phyloP scores from a whole-genome alignment of 2,329 filamentous ascomycete species.

The Verticillium dahliae region DNA sequence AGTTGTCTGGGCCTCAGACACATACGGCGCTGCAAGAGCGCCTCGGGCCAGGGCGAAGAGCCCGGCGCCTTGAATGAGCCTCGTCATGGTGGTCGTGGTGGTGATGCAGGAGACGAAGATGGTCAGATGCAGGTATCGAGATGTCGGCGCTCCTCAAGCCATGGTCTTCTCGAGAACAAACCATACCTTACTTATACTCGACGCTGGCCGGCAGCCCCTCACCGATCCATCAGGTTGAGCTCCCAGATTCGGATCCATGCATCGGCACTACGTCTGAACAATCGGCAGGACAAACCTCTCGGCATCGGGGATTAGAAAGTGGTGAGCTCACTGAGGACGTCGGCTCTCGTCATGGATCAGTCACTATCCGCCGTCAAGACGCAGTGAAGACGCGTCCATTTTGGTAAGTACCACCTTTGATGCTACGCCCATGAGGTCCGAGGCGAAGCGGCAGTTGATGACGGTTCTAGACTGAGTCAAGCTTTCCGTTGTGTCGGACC shows the following conservation, averaged over 20 bases:
- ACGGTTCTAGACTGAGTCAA: background rate
- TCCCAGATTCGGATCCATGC: background rate
- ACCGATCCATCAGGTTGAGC: too few relatives aligned
- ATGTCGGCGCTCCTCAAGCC: background rate
- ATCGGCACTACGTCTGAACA: background rate
- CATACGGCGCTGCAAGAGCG: slow-evolving; percentile 23
- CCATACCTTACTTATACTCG: background rate
- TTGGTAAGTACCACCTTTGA: background rate
- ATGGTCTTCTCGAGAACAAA: background rate
- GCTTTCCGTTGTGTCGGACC: background rate
- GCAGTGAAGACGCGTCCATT: background rate
- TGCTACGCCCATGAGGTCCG: background rate
- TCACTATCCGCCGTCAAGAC: background rate
- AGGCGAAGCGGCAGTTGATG: background rate
- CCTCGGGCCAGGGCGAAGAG: slow-evolving; percentile 12
- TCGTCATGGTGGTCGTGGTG: background rate
- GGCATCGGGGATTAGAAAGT: background rate
- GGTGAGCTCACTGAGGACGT: background rate
- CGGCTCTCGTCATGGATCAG: background rate
- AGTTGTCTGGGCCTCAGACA: slow-evolving; percentile 27
- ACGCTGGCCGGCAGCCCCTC: background rate
- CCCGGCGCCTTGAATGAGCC: slow-evolving; percentile 2
- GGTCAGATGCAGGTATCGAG: background rate
- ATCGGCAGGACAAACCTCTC: background rate
- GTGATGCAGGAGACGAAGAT: background rate